Percentiles rank a stretch among this genome's conserved stretches.
Conservation (phyloP, 78 protist species). For the Pigoraptor vietnamica region DNA sequence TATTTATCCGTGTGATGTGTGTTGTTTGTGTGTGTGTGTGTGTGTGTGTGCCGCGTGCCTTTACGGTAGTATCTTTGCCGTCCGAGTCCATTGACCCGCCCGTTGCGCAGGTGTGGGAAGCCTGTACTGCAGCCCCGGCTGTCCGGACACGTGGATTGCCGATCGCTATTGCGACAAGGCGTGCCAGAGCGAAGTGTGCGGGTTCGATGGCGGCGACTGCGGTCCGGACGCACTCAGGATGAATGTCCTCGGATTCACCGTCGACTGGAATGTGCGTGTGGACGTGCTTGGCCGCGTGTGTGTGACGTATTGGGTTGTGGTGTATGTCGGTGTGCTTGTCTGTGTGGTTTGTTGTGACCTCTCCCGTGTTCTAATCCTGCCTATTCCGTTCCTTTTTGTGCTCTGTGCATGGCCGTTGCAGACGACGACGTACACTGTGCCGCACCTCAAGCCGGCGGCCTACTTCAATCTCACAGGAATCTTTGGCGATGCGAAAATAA, state of each 20-base stretch:
- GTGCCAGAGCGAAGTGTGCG: slow-evolving; percentile 49
- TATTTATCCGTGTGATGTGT: not conserved
- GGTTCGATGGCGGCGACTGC: slow-evolving; percentile 88
- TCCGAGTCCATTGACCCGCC: not conserved
- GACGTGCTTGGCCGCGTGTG: not conserved
- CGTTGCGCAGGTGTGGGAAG: not conserved
- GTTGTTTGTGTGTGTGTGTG: not conserved
- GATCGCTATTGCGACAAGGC: slow-evolving; percentile 88
- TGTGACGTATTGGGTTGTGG: not conserved
- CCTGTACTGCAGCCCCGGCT: slow-evolving; percentile 63
- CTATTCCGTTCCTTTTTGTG: too few species aligned
- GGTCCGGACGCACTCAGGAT: slow-evolving; percentile 11
- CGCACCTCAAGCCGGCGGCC: not conserved
- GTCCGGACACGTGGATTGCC: slow-evolving; percentile 89
- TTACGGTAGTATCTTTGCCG: not conserved
- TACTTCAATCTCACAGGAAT: slow-evolving; percentile 33
- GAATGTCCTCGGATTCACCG: not conserved
- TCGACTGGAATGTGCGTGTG: not conserved
- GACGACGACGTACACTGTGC: not conserved
- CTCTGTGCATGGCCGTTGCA: too few species aligned
- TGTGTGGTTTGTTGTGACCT: not conserved
- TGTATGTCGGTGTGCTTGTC: not conserved
- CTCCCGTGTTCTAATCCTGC: not conserved
- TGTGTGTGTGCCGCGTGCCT: not conserved
- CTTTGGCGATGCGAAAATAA: slow-evolving; percentile 24